phyloP scores from a whole-genome alignment of 148 eudicot genomes.

The Oxyria digyna region DNA sequence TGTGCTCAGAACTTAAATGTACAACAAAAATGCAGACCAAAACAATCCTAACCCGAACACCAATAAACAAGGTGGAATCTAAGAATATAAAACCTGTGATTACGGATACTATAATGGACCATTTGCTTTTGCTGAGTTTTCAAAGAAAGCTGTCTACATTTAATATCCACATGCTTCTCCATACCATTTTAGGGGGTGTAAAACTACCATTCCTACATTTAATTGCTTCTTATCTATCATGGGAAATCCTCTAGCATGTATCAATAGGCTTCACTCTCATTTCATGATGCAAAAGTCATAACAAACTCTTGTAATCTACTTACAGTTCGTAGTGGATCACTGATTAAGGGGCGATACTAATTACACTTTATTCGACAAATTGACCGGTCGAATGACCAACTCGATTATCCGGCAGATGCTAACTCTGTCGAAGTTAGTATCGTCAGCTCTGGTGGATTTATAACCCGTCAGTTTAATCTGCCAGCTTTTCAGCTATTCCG shows the following conservation, averaged over 20 bases:
- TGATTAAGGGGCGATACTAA: too few relatives aligned
- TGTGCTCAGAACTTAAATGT: neutral
- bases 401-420: too few relatives aligned
- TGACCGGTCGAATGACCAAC: too few relatives aligned
- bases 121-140: neutral
- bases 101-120: neutral
- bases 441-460: too few relatives aligned
- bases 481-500: too few relatives aligned
- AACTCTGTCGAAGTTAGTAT: too few relatives aligned
- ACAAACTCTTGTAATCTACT: too few relatives aligned
- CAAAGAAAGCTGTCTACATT: neutral
- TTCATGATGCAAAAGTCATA: neutral
- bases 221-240: neutral
- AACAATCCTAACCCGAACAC: neutral
- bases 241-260: neutral
- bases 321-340: too few relatives aligned
- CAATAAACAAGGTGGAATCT: neutral
- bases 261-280: too few relatives aligned
- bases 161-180: slow-evolving; percentile 3
- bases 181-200: neutral
- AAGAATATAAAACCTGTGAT: neutral
- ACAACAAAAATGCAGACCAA: neutral
- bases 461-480: too few relatives aligned
- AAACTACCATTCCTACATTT: neutral
- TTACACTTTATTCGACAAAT: too few relatives aligned